Conservation (phyloP, 306 rosid genomes). For the Prunus fruticosa region DNA sequence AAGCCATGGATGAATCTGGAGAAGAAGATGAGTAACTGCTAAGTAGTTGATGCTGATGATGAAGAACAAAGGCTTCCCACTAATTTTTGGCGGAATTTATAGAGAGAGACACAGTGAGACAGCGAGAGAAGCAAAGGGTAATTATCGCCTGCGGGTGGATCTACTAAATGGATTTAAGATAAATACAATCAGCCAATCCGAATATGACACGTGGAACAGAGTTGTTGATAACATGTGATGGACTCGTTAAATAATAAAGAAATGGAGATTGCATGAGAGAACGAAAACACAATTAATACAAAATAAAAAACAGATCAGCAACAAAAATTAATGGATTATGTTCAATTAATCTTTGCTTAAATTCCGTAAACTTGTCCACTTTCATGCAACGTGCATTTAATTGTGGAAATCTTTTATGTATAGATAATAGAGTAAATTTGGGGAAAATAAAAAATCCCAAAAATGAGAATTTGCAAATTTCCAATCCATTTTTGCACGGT, state of each 20-base stretch:
- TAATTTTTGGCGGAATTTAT: background rate
- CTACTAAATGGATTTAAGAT: background rate
- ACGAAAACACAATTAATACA: background rate
- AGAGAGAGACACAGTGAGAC: background rate
- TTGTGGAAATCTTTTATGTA: no score
- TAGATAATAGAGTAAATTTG: no score
- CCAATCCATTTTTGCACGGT: background rate
- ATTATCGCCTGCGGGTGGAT: background rate
- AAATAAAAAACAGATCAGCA: no score
- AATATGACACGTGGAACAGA: background rate
- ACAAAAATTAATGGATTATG: no score
- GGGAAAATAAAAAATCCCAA: no score
- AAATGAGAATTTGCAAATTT: background rate
- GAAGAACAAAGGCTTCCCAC: background rate
- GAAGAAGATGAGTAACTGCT: background rate
- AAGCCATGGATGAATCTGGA: constrained; percentile 33
- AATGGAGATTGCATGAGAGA: background rate
- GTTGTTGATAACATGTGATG: background rate
- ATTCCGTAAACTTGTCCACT: no score
- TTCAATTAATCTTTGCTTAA: no score
- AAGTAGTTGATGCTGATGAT: background rate
- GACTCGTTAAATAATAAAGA: background rate
- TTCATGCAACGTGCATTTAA: no score
- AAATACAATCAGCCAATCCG: background rate
- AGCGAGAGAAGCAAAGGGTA: no score